Conservation (phyloP, 164 flowering plant genomes). For the Hamamelis virginiana region DNA sequence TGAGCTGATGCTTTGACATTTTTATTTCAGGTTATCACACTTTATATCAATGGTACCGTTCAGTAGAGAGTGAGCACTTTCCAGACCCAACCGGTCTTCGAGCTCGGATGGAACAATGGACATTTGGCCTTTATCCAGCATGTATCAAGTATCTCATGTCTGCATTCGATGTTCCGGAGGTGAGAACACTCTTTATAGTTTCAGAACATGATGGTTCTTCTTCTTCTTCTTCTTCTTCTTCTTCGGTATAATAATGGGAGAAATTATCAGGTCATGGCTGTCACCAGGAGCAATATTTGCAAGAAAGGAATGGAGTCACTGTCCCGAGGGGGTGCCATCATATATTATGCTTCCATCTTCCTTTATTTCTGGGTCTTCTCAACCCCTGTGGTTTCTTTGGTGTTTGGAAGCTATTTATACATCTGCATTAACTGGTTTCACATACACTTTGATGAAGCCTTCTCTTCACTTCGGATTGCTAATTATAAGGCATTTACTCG, state of each 20-base stretch:
- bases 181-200: constrained; percentile 16
- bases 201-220: not conserved
- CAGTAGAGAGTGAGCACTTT: constrained; percentile 88
- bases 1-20: not conserved
- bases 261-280: constrained; percentile 90
- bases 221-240: not conserved
- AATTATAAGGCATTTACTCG: constrained; percentile 96
- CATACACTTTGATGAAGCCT: constrained; percentile 98
- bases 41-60: constrained; percentile 89
- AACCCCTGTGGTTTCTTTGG: constrained; percentile 92
- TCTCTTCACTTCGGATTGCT: constrained; percentile 96
- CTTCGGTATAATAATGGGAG: constrained; percentile 5
- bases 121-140: constrained; percentile 98
- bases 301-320: constrained; percentile 76
- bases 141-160: constrained; percentile 99
- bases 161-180: constrained; percentile 99
- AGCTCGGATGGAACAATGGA: constrained; percentile 93
- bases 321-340: constrained; percentile 73
- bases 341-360: constrained; percentile 89
- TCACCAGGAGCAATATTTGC: constrained; percentile 83
- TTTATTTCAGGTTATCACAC: constrained; percentile 81
- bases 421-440: constrained; percentile 97
- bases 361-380: constrained; percentile 98
- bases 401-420: constrained; percentile 94
- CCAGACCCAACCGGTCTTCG: constrained; percentile 99